phyloP scores from a whole-genome alignment of 163 green algal genomes.

The Chlorella variabilis region DNA sequence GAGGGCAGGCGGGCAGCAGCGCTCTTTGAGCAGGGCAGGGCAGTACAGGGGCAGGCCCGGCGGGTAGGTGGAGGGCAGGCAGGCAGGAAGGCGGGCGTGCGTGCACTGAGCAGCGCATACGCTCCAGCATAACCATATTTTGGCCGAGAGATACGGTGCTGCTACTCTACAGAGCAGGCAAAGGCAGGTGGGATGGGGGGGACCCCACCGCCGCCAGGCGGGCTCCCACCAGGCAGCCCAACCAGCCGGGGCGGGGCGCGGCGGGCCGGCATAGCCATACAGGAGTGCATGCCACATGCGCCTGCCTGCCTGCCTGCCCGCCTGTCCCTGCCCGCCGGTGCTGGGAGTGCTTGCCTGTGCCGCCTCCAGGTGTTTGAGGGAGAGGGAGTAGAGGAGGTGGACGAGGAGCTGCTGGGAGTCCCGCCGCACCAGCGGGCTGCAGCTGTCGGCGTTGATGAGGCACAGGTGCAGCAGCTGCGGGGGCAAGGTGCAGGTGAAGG shows the following conservation, averaged over 20 bases:
- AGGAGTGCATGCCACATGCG: too few species aligned
- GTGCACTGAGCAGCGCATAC: too few species aligned
- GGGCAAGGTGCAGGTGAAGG: not conserved
- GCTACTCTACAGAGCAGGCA: too few species aligned
- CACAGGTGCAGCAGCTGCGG: conserved; percentile 28
- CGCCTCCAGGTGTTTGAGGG: conserved; percentile 50
- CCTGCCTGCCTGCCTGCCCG: too few species aligned
- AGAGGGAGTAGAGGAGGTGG: conserved; percentile 77
- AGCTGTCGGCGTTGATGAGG: conserved; percentile 33
- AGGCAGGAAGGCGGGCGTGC: not conserved
- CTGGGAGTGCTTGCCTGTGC: conserved; percentile 7
- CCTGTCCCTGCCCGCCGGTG: too few species aligned
- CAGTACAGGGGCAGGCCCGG: not conserved
- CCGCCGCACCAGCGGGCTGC: conserved; percentile 37
- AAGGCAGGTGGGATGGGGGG: too few species aligned
- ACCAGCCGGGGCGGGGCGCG: too few species aligned
- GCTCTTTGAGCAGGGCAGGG: not conserved
- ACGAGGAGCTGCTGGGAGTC: conserved; percentile 72
- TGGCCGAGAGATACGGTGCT: too few species aligned
- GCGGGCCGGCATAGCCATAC: too few species aligned
- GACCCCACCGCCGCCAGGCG: too few species aligned
- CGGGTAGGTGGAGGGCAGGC: not conserved
- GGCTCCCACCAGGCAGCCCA: too few species aligned
- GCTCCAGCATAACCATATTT: too few species aligned
- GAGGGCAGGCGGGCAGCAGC: not conserved